A percentile compares a stretch with the other conserved stretches of the same genome.
These are phyloP conservation scores for Heliamphora exappendiculata DNA, from an alignment of 148 eudicot species.

Conservation along the genomic window DNA sequence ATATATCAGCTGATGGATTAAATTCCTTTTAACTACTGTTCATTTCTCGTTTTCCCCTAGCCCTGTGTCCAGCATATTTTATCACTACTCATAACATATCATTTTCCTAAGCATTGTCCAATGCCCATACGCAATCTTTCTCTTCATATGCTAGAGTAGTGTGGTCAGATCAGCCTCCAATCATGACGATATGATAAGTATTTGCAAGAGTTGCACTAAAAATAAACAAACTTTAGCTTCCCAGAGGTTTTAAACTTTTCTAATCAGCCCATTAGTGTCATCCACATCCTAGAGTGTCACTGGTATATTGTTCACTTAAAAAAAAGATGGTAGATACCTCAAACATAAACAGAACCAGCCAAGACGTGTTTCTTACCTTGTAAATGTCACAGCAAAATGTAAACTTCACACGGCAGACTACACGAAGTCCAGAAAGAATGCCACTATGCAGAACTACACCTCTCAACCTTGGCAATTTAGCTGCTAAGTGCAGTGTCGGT, in stretches of 20 bases:
- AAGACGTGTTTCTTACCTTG: constrained; percentile 43
- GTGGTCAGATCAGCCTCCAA: background rate
- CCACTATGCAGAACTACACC: constrained; percentile 99
- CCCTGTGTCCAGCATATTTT: too few relatives aligned
- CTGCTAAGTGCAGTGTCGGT: constrained; percentile 86
- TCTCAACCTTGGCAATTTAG: constrained; percentile 87
- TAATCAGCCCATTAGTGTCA: background rate
- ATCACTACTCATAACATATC: background rate
- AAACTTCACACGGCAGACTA: constrained; percentile 81
- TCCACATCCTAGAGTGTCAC: background rate
- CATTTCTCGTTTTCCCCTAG: too few relatives aligned
- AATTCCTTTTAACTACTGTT: too few relatives aligned
- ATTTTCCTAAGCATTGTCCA: background rate
- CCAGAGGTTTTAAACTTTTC: background rate
- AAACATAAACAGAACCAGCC: background rate
- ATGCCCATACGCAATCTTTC: background rate
- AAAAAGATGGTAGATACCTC: background rate
- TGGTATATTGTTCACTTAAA: constrained; percentile 2
- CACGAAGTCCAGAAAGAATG: constrained; percentile 97
- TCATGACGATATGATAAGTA: background rate
- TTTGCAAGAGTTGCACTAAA: background rate
- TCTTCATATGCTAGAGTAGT: background rate
- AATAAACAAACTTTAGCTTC: background rate
- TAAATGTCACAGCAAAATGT: constrained; percentile 87
- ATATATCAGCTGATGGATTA: too few relatives aligned